Conservation (phyloP, 129 eudicot species). For the Pulicaria dysenterica region DNA sequence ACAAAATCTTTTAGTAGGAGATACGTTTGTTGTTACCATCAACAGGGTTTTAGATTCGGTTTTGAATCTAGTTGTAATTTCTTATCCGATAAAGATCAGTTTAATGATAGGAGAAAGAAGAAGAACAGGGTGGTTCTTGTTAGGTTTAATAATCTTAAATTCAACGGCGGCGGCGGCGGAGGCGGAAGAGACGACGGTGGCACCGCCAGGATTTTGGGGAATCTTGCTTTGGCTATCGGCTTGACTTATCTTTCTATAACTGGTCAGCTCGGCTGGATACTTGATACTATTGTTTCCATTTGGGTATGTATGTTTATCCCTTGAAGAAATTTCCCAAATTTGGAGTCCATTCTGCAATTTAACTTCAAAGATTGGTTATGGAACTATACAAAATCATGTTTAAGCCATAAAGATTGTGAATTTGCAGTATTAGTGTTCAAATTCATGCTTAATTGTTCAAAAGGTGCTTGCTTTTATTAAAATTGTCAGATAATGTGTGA, state of each 20-base stretch:
- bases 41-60: slow-evolving; percentile 26
- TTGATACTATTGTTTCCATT: slow-evolving; percentile 82
- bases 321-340: background rate
- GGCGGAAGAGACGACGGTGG: slow-evolving; percentile 49
- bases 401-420: background rate
- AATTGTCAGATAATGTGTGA: background rate
- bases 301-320: slow-evolving; percentile 53
- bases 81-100: slow-evolving; percentile 29
- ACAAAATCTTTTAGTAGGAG: slow-evolving; percentile 31
- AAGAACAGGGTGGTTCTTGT: slow-evolving; percentile 54
- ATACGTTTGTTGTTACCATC: slow-evolving; percentile 35
- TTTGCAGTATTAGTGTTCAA: slow-evolving; percentile 1
- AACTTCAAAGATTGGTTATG: no score
- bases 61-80: slow-evolving; percentile 26
- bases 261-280: slow-evolving; percentile 93
- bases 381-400: background rate
- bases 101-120: slow-evolving; percentile 17
- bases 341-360: background rate
- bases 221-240: slow-evolving; percentile 71
- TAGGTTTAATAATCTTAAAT: slow-evolving; percentile 39
- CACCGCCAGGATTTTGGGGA: slow-evolving; percentile 64
- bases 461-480: background rate
- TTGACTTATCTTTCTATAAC: slow-evolving; percentile 79
- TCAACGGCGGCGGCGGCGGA: slow-evolving; percentile 57
- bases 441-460: slow-evolving; percentile 15